A percentile compares a stretch with the other conserved stretches of the same genome.
These are phyloP conservation scores for Suhomyces atakaporum DNA, from an alignment of 1,139 yeast genomes.

Conservation along the genomic window DNA sequence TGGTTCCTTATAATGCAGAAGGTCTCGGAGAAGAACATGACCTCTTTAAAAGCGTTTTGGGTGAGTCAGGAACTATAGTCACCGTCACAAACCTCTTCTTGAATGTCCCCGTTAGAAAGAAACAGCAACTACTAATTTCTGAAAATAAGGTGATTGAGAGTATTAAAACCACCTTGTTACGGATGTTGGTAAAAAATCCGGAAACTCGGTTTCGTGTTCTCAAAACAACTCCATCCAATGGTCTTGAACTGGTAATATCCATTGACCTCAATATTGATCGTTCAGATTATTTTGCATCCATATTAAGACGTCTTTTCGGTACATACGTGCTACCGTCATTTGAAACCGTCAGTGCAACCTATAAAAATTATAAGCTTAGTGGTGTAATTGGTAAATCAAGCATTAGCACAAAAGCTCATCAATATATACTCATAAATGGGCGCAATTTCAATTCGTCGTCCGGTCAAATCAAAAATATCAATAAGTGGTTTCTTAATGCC, in stretches of 20 bases:
- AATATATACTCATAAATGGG: constrained; percentile 50
- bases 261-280: not conserved
- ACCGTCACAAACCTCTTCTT: constrained; percentile 51
- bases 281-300: constrained; percentile 22
- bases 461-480: constrained; percentile 28
- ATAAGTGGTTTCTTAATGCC: constrained; percentile 25
- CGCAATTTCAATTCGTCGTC: constrained; percentile 26
- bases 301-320: constrained; percentile 24
- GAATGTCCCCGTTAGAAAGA: constrained; percentile 59
- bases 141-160: constrained; percentile 26
- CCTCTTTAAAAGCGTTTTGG: not conserved
- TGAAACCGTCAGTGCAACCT: constrained; percentile 23
- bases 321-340: constrained; percentile 15
- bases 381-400: constrained; percentile 35
- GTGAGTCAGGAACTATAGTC: constrained; percentile 53
- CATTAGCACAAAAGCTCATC: constrained; percentile 38
- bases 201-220: not conserved
- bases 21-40: too few species aligned
- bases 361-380: constrained; percentile 24
- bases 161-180: not conserved
- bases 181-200: constrained; percentile 1
- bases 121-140: constrained; percentile 25
- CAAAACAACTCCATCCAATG: not conserved
- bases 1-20: not conserved
- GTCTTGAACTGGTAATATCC: not conserved